A percentile compares a stretch with the other conserved stretches of the same genome.
Evolutionary conservation across 331 rosid genomes (phyloP).

Genomic region (Cucumis variabilis): DNA sequence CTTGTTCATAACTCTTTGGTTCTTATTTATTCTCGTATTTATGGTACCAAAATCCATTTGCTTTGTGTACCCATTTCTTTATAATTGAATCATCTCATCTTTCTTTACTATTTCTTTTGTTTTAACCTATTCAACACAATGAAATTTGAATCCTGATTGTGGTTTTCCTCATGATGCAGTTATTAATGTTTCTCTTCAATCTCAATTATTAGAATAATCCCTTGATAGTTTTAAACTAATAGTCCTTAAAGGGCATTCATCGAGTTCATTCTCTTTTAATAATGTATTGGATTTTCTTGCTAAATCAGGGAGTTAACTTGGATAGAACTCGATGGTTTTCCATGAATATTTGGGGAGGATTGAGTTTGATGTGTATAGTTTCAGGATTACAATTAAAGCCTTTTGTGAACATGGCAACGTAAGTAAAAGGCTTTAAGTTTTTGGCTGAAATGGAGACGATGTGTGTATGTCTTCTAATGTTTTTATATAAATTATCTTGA

Average conservation of each 20-base stretch:
- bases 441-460: slow-evolving; percentile 51
- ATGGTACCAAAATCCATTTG: slow-evolving; percentile 46
- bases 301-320: slow-evolving; percentile 44
- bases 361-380: slow-evolving; percentile 65
- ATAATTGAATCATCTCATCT: slow-evolving; percentile 49
- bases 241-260: slow-evolving; percentile 50
- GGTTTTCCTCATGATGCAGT: slow-evolving; percentile 53
- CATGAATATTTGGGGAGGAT: slow-evolving; percentile 44
- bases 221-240: slow-evolving; percentile 52
- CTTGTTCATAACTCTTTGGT: slow-evolving; percentile 38
- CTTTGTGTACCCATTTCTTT: slow-evolving; percentile 51
- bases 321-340: slow-evolving; percentile 62
- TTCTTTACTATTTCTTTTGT: slow-evolving; percentile 54
- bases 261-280: slow-evolving; percentile 60
- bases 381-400: slow-evolving; percentile 76
- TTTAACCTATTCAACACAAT: slow-evolving; percentile 47
- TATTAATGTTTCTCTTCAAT: slow-evolving; percentile 59
- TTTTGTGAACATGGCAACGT: slow-evolving; percentile 72
- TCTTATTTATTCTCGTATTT: not conserved
- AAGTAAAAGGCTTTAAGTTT: slow-evolving; percentile 58
- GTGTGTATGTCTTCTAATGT: slow-evolving; percentile 66
- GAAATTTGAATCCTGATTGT: slow-evolving; percentile 27
- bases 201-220: slow-evolving; percentile 56
- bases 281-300: slow-evolving; percentile 57
- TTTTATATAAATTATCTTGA: slow-evolving; percentile 71